Evolutionary conservation across 768 basidiomycete genomes (phyloP), one percentile per base, ranked within the genome.

Genomic region (Agaricus bisporus): DNA sequence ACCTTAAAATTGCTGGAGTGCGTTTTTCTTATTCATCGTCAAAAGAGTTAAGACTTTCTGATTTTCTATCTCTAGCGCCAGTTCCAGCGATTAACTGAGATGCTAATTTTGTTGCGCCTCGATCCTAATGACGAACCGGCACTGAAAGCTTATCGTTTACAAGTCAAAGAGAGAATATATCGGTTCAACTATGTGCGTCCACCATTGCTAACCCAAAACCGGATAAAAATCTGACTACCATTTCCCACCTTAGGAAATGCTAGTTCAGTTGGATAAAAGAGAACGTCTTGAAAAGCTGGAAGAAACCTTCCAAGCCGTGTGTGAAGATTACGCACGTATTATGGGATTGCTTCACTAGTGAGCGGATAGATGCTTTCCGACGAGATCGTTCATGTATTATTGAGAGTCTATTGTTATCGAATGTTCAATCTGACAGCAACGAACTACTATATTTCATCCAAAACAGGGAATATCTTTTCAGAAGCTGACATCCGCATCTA

Each of bases 81-180:
- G 76, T 99, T 95, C 69, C 78, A 89, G 41, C 82, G 97, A 28
- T 76, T 98, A 20, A 70, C 90, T 37, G 97, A 99, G 70, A 97
- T 97, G 91, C 73, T 97, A 22, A 80, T 91, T 48, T 75, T 95
- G 57, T 65, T 82, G 50, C 79, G 82, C 32, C 70, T 95, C 56
- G 82, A 93, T 59, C 74, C 80, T 4, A 62, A 69, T 2, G 85
- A 95, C 62, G 58, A 70, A 49, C 73, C 70, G 22, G 72, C 74
- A 22, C 67, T 74, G 60, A 81, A 75, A 49, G 83, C 86, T 9
- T 97, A 87, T 67, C 76, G 95, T 49, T 67, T 99, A 29, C 88
- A 93, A 67, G 93, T 95, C 63, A 99, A 99, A 70, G 93, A 97
- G 67, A 81, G 97, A 36, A 68, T 99, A 41, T 98, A 90, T 64